phyloP scores from a whole-genome alignment of 768 basidiomycete genomes.

The Suillus occidentalis region DNA sequence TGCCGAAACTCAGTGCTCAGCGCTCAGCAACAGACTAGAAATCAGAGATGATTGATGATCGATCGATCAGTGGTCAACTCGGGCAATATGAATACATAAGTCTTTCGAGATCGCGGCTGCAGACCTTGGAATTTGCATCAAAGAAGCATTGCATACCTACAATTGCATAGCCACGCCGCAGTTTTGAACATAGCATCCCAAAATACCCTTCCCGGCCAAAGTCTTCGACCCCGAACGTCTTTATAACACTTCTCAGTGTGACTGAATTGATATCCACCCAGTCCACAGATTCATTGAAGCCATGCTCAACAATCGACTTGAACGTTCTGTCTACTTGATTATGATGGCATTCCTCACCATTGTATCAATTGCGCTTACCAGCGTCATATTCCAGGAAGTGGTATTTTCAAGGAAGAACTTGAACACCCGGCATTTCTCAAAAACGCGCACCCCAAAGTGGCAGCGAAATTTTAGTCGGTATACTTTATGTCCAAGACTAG shows the following conservation, averaged over 20 bases:
- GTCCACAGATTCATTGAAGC: neutral
- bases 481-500: neutral
- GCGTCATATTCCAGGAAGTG: neutral
- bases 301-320: neutral
- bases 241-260: neutral
- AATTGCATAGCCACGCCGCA: neutral
- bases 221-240: neutral
- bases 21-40: too few relatives aligned
- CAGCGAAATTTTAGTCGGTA: neutral
- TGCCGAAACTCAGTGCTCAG: too few relatives aligned
- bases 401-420: neutral
- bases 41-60: too few relatives aligned
- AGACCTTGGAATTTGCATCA: too few relatives aligned
- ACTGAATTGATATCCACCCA: neutral
- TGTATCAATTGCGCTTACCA: neutral
- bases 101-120: too few relatives aligned
- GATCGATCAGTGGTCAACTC: too few relatives aligned
- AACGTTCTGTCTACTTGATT: neutral
- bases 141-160: too few relatives aligned
- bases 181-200: neutral
- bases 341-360: neutral
- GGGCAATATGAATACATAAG: too few relatives aligned
- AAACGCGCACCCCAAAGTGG: neutral
- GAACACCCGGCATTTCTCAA: neutral
- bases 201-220: neutral